Base-by-base conservation (phyloP, 768 basidiomycete genomes). In the Amanita polypyramis region DNA sequence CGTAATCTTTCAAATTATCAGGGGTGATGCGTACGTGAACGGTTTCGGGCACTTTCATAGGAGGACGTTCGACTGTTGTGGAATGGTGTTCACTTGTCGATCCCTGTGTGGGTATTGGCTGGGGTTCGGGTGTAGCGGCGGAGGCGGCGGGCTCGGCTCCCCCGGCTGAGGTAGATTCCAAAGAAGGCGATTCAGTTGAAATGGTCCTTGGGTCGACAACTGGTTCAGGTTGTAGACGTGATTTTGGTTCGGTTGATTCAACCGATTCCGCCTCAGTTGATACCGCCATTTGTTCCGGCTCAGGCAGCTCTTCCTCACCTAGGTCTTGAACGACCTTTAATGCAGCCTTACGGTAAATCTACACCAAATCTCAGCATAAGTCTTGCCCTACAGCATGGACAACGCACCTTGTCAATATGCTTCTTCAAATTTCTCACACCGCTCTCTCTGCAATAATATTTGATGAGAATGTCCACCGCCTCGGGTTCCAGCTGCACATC, bases 321-420 rank as follows among this genome's bases (percentile, higher is more conserved):
- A 96, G 76, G 47, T 95, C 90, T 55, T 83, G 75, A 1, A 98
- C 89, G 45, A 99, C 77, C 63, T 85, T 90, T 54, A 95, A 69
- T 0, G 95, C 94, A 11, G 94, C 89, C 63, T 99, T 99, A 52
- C 96, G 80, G 65, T 94, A 98, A 49, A 99, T 93, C 92, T 97
- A 52, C 10, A 8, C 29, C 53, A 32, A 23, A 40, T 20, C 20
- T 27, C 25, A 27, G 25, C 25, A 3, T 7, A 27, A 27, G 25
- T n/a, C n/a, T n/a, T n/a, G n/a, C n/a, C 25, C 37, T 17, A 21
- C n/a, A 6, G 15, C 23, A 34, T 20, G 43, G 30, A 15, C 8
- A n/a, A 12, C 59, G 2, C 51, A 91, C 92, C 81, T 98, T 98
- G 60, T 99, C 95, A 47, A 99, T 95, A 58, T 94, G 88, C 67